These are phyloP conservation scores for Suillus ampliporus DNA, from an alignment of 768 basidiomycete species.

Conservation along the genomic window DNA sequence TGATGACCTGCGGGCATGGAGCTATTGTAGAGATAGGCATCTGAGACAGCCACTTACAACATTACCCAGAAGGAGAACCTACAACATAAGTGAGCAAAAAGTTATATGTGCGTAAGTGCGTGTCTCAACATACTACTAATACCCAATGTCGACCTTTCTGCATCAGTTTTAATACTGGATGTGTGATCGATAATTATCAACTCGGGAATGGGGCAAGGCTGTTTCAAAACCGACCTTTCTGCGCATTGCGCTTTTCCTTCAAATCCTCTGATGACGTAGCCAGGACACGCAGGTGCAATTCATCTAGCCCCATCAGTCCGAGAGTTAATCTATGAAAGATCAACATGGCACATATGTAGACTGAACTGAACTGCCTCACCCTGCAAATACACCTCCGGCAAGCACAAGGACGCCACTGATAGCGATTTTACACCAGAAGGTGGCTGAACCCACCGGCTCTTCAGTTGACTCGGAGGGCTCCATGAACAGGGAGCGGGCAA, in stretches of 20 bases:
- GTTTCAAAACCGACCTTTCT: slow-evolving; percentile 53
- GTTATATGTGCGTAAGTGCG: slow-evolving; percentile 6
- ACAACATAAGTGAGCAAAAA: neutral
- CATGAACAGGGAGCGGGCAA: slow-evolving; percentile 10
- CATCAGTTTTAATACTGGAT: slow-evolving; percentile 58
- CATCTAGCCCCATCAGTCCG: slow-evolving; percentile 95
- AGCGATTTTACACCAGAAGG: slow-evolving; percentile 77
- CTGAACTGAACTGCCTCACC: slow-evolving; percentile 52
- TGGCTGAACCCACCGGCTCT: slow-evolving; percentile 53
- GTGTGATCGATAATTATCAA: slow-evolving; percentile 14
- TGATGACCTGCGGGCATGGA: slow-evolving; percentile 62
- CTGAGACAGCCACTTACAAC: slow-evolving; percentile 57
- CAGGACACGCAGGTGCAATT: slow-evolving; percentile 87
- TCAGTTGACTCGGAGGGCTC: slow-evolving; percentile 15
- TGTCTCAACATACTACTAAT: slow-evolving; percentile 65
- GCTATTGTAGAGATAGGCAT: neutral
- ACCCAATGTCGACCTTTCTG: slow-evolving; percentile 88
- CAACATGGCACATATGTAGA: neutral
- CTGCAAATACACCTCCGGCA: slow-evolving; percentile 90
- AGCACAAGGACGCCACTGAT: slow-evolving; percentile 76
- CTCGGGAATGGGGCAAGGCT: neutral
- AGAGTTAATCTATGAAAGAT: slow-evolving; percentile 70
- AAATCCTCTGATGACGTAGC: slow-evolving; percentile 79
- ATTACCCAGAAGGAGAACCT: slow-evolving; percentile 89
- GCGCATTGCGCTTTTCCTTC: slow-evolving; percentile 70